Evolutionary conservation across 2,329 filamentous ascomycete species (phyloP), one percentile per base, ranked within the genome.

Genomic region (Fusarium sp.): DNA sequence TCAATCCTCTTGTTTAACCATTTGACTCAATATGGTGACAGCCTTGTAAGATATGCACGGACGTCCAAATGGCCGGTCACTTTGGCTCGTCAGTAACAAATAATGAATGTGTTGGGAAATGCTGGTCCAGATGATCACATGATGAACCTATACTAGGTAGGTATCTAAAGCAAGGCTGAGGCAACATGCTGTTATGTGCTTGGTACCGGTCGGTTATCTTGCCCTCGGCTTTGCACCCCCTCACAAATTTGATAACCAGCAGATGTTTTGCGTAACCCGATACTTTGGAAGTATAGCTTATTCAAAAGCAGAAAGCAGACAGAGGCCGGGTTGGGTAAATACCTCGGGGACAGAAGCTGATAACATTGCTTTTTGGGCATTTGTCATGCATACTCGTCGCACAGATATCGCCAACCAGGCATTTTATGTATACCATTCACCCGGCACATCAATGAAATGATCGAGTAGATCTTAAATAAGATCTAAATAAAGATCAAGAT

Each of bases 1-100:
- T 56, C 43, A 54, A 52, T 69, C 51, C 58, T 64, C 45, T 58
- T 60, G 43, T 52, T 61, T 47, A 47, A 62, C 57, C 39, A 56
- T 51, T 44, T 57, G 43, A 43, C 30, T 52, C 44, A 30, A 25
- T 39, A 61, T 51, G 64, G 35, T 62, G n/a, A 32, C 17, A 37
- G 9, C 22, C 19, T 19, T 51, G 17, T 41, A 25, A n/a, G 20
- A 9, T 25, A 15, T 3, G 17, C 19, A 17, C 9, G 35, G 35
- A 5, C 4, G 35, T 19, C 35, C 17, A 37, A 37, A 19, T 8
- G 17, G 17, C 8, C 8, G 17, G 17, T 7, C 8, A 19, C 8
- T n/a, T 37, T 19, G 17, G n/a, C n/a, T 10, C 19, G 35, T 10
- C n/a, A n/a, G n/a, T 19, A 17, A 10, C 10, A n/a, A 10, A 37